phyloP scores from a whole-genome alignment of 768 basidiomycete species.

The Myochromella boudieri region DNA sequence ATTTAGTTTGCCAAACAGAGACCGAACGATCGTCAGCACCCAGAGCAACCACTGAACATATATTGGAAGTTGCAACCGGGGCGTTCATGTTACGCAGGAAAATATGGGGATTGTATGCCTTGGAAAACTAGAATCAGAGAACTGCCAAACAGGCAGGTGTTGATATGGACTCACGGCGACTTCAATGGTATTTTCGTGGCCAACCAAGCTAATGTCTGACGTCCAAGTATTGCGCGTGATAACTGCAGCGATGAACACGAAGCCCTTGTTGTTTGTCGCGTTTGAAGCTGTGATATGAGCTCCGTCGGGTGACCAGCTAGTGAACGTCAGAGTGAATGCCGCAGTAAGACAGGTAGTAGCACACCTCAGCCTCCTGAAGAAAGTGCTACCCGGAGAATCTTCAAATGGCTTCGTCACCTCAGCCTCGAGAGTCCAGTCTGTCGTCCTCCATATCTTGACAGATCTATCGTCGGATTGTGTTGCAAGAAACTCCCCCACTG shows the following conservation, averaged over 20 bases:
- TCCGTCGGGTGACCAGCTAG: slow-evolving; percentile 98
- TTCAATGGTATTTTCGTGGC: slow-evolving; percentile 96
- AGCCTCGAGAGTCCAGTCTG: slow-evolving; percentile 85
- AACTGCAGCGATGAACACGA: slow-evolving; percentile 96
- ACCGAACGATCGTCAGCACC: slow-evolving; percentile 93
- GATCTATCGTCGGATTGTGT: slow-evolving; percentile 96
- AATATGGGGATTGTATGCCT: slow-evolving; percentile 94
- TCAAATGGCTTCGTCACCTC: slow-evolving; percentile 90
- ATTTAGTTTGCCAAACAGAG: slow-evolving; percentile 95
- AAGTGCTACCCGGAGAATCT: slow-evolving; percentile 92
- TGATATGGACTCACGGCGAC: slow-evolving; percentile 66
- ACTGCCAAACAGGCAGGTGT: background rate
- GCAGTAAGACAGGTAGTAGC: slow-evolving; percentile 5
- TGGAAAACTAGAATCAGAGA: background rate
- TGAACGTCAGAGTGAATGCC: background rate
- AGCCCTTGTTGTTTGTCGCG: slow-evolving; percentile 93
- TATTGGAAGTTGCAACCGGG: slow-evolving; percentile 75
- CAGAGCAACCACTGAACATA: slow-evolving; percentile 89
- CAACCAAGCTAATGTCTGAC: slow-evolving; percentile 90
- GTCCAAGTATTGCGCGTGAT: slow-evolving; percentile 89
- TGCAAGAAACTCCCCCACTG: slow-evolving; percentile 96
- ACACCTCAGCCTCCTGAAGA: slow-evolving; percentile 88
- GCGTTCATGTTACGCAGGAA: slow-evolving; percentile 75
- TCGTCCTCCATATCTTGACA: slow-evolving; percentile 95
- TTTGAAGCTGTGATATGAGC: slow-evolving; percentile 97